A percentile compares a stretch with the other conserved stretches of the same genome.
Evolutionary conservation across 164 flowering plant species (phyloP).

Genomic region (Annona squamosa): DNA sequence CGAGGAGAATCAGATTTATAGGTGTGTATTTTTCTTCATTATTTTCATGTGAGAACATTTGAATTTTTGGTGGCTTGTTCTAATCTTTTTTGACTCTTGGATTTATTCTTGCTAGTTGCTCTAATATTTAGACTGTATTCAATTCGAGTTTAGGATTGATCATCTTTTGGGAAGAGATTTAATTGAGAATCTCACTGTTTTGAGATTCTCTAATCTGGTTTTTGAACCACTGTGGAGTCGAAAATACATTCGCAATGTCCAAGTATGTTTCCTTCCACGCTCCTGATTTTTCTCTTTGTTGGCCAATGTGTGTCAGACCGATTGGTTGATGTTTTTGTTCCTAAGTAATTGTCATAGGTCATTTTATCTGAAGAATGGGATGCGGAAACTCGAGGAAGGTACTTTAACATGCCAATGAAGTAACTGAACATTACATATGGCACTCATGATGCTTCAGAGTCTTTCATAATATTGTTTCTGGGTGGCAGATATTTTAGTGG

Average conservation of each 20-base stretch:
- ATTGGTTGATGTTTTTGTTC: slow-evolving; percentile 3
- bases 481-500: slow-evolving; percentile 39
- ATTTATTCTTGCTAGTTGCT: background rate
- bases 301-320: background rate
- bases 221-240: slow-evolving; percentile 65
- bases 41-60: background rate
- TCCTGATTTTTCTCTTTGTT: slow-evolving; percentile 1
- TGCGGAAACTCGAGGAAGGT: slow-evolving; percentile 39
- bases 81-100: background rate
- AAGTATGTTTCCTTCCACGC: slow-evolving; percentile 24
- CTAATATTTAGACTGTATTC: slow-evolving; percentile 1
- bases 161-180: slow-evolving; percentile 54
- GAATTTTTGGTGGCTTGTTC: background rate
- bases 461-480: background rate
- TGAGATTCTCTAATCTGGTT: slow-evolving; percentile 56
- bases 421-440: too few relatives aligned
- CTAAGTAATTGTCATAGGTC: slow-evolving; percentile 22
- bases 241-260: slow-evolving; percentile 41
- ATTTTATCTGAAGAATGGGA: slow-evolving; percentile 48
- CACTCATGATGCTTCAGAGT: background rate
- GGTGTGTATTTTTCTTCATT: slow-evolving; percentile 21
- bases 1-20: slow-evolving; percentile 53
- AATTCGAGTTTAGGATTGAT: slow-evolving; percentile 46
- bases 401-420: background rate
- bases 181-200: slow-evolving; percentile 54